Conservation (phyloP, 75 land plant species). For the Pinus albicaulis region DNA sequence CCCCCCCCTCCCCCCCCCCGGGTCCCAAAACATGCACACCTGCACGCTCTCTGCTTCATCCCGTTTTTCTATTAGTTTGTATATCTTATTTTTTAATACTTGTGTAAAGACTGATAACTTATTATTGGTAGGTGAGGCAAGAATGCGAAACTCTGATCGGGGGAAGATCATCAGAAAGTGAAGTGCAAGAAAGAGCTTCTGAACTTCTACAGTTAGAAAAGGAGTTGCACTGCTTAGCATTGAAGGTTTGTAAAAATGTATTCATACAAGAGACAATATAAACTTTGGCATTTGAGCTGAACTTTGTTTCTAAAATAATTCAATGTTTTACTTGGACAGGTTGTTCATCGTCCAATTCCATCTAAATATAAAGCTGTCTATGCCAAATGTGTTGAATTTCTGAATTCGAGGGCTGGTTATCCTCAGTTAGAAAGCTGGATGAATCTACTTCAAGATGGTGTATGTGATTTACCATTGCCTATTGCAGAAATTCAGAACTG, state of each 20-base stretch:
- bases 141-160: constrained; percentile 63
- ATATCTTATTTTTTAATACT: neutral
- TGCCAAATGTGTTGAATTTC: constrained; percentile 34
- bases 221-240: constrained; percentile 30
- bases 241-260: constrained; percentile 36
- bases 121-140: constrained; percentile 53
- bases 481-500: constrained; percentile 29
- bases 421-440: constrained; percentile 7
- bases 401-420: constrained; percentile 13
- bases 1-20: no score
- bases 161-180: constrained; percentile 23
- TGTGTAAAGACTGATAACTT: neutral
- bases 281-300: neutral
- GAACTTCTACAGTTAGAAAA: constrained; percentile 34
- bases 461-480: constrained; percentile 1
- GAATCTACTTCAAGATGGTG: constrained; percentile 5
- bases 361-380: constrained; percentile 32
- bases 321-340: constrained; percentile 25
- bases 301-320: neutral
- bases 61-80: neutral
- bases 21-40: no score
- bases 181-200: constrained; percentile 1
- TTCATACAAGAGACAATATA: no score
- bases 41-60: no score
- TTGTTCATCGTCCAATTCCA: constrained; percentile 58